Evolutionary conservation across 805 yeast species (phyloP), one percentile per base, ranked within the genome.

Genomic region (Candida easanensis): DNA sequence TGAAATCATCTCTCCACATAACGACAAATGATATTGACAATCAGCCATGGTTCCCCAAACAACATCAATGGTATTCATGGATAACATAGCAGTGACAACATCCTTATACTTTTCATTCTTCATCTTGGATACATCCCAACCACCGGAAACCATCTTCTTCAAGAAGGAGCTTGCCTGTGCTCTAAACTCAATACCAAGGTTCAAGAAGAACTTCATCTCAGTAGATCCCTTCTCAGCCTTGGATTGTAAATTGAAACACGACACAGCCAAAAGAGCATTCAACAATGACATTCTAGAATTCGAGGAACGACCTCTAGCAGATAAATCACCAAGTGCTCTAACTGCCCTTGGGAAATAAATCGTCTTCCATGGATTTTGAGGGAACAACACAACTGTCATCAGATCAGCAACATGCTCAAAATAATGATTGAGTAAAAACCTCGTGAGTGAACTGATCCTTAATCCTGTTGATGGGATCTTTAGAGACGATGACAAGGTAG

Each of bases 41-140:
- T 85, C 93, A 42, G 84, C 82, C 90, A 86, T 85, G 1, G 91
- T 80, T 3, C 96, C 96, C 88, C 95, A 84, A 14, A 87, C 90
- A 39, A 87, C 82, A 64, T 88, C 96, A 39, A 88, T 85, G 6
- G 90, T 81, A 37, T 83, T 87, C 95, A 88, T 86, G 2, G 93
- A 82, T 60, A 88, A 71, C 18, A 86, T 81, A 1, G 95, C 93
- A 39, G 88, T 84, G 21, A 88, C 61, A 4, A 87, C 85, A 58
- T 88, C 96, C 58, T 88, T 88, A 61, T 88, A 88, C 59, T 84
- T 84, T 56, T 84, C 87, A 13, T 34, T 34, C 16, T 23, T 34
- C 37, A 34, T 22, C 13, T 34, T 22, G 4, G 23, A 20, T 4
- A 33, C 15, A 6, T n/a, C 18, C 4, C 14, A n/a, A 7, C 36